Evolutionary conservation across 2,329 filamentous ascomycete species (phyloP).

Genomic region (Mariannaea elegans): DNA sequence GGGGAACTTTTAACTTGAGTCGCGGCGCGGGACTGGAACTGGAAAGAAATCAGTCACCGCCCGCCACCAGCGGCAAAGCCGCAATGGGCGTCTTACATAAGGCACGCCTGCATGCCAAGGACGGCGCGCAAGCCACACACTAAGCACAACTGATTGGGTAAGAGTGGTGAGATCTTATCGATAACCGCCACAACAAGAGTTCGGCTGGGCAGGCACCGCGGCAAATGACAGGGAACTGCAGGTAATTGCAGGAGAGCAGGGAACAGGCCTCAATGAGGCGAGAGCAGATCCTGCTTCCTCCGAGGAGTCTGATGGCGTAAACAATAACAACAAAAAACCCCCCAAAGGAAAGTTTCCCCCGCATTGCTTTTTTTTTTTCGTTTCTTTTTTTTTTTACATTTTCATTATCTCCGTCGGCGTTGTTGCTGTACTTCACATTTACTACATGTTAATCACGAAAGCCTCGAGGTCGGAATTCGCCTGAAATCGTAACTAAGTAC

Average conservation of each 20-base stretch:
- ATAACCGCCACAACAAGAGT: conserved; percentile 28
- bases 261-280: background rate
- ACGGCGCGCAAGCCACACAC: conserved; percentile 18
- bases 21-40: conserved; percentile 27
- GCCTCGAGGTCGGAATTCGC: conserved; percentile 15
- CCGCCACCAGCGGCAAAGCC: conserved; percentile 27
- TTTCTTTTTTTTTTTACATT: background rate
- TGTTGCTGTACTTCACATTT: background rate
- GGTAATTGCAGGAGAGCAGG: background rate
- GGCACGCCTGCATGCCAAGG: conserved; percentile 10
- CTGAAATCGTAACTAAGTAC: conserved; percentile 3
- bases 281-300: conserved; percentile 6
- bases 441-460: background rate
- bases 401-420: no score
- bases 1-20: conserved; percentile 34
- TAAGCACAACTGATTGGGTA: background rate
- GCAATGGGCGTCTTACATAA: conserved; percentile 33
- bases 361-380: background rate
- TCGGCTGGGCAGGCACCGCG: background rate
- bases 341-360: background rate
- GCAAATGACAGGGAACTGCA: background rate
- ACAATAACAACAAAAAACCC: conserved; percentile 2
- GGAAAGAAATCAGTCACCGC: conserved; percentile 34
- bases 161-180: conserved; percentile 35
- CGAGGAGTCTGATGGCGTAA: background rate